phyloP scores from a whole-genome alignment of 805 yeast species.

The Candida nanaspora region DNA sequence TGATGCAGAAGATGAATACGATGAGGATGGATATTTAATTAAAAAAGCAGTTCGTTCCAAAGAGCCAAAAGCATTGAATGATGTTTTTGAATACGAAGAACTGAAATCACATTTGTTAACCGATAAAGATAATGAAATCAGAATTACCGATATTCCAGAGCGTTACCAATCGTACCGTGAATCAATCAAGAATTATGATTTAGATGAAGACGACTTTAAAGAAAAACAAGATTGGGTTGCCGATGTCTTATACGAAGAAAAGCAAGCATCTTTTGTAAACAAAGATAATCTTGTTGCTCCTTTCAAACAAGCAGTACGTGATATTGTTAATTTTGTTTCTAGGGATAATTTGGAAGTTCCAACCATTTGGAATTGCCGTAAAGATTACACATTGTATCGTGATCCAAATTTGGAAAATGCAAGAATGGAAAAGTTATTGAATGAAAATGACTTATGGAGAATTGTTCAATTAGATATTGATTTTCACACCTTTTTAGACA shows the following conservation, averaged over 20 bases:
- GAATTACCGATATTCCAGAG: slow-evolving; percentile 87
- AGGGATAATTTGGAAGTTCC: slow-evolving; percentile 87
- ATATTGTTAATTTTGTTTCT: slow-evolving; percentile 63
- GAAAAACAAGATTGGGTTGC: slow-evolving; percentile 78
- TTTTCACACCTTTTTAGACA: slow-evolving; percentile 76
- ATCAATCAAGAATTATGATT: slow-evolving; percentile 58
- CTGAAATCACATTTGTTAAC: slow-evolving; percentile 86
- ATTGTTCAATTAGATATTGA: slow-evolving; percentile 81
- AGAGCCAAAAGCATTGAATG: slow-evolving; percentile 57
- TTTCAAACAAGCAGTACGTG: slow-evolving; percentile 63
- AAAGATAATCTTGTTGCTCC: slow-evolving; percentile 32
- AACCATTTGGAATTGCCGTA: slow-evolving; percentile 89
- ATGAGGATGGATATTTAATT: slow-evolving; percentile 25
- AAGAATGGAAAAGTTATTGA: slow-evolving; percentile 44
- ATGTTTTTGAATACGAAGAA: slow-evolving; percentile 93
- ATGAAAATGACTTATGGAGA: slow-evolving; percentile 89
- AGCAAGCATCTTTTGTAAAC: slow-evolving; percentile 35
- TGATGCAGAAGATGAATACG: slow-evolving; percentile 35
- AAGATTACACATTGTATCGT: slow-evolving; percentile 70
- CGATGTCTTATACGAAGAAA: slow-evolving; percentile 53
- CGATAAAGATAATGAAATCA: slow-evolving; percentile 81
- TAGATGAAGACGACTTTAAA: slow-evolving; percentile 60
- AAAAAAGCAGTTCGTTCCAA: slow-evolving; percentile 18
- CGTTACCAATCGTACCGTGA: slow-evolving; percentile 76
- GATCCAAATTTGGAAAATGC: slow-evolving; percentile 32